Percentiles rank a stretch among this genome's conserved stretches.
Evolutionary conservation across 805 yeast genomes (phyloP).

Genomic region (Wickerhamiella galacta): DNA sequence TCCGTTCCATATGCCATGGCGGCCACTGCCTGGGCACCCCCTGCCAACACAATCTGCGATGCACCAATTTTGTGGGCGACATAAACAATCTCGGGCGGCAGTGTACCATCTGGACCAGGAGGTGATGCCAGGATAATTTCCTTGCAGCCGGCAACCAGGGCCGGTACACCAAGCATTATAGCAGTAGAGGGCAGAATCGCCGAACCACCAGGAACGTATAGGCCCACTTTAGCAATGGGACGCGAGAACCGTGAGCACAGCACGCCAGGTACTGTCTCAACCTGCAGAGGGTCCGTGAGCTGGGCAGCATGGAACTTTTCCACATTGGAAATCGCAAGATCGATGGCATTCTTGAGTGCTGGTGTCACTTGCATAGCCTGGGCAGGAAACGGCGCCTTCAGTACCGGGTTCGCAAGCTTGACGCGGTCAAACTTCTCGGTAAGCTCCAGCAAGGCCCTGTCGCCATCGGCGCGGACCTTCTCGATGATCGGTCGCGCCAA

Average conservation of each 20-base stretch:
- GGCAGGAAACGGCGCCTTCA: slow-evolving; percentile 74
- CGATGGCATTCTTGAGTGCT: slow-evolving; percentile 70
- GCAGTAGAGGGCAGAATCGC: slow-evolving; percentile 97
- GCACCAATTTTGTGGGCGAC: slow-evolving; percentile 96
- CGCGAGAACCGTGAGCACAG: slow-evolving; percentile 86
- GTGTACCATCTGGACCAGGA: slow-evolving; percentile 79
- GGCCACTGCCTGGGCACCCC: slow-evolving; percentile 98
- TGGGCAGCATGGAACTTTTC: slow-evolving; percentile 90
- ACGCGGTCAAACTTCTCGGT: slow-evolving; percentile 90
- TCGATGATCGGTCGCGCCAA: slow-evolving; percentile 81
- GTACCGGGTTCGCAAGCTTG: slow-evolving; percentile 47
- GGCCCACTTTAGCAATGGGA: slow-evolving; percentile 86
- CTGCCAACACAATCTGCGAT: slow-evolving; percentile 76
- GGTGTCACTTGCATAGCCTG: slow-evolving; percentile 56
- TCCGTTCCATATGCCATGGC: slow-evolving; percentile 98
- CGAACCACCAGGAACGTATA: slow-evolving; percentile 97
- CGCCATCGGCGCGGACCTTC: slow-evolving; percentile 62
- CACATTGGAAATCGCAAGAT: slow-evolving; percentile 76
- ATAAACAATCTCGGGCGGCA: slow-evolving; percentile 93
- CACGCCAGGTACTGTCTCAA: slow-evolving; percentile 92
- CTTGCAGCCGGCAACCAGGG: slow-evolving; percentile 91
- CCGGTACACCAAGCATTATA: slow-evolving; percentile 96
- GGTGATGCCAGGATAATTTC: slow-evolving; percentile 91
- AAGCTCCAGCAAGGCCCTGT: slow-evolving; percentile 69
- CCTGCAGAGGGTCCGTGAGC: slow-evolving; percentile 46